These are phyloP conservation scores for Penicillium occitanis DNA, from an alignment of 2,329 filamentous ascomycete species.

Conservation along the genomic window DNA sequence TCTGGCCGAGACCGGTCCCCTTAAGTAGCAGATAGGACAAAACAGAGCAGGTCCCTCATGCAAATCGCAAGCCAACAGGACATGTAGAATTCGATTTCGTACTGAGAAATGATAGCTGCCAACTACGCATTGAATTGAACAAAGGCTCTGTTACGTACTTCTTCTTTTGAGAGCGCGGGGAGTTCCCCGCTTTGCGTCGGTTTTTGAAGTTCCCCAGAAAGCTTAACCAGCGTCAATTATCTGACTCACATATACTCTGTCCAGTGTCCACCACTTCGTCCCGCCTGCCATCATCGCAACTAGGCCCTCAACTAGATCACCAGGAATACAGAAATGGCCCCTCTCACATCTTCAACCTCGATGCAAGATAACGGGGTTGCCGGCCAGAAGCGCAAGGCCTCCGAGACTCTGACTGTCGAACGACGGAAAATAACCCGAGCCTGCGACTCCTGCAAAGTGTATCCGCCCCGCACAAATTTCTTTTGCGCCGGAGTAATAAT, in stretches of 20 bases:
- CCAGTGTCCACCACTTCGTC: neutral
- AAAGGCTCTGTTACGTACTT: too few relatives aligned
- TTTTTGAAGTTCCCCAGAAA: slow-evolving; percentile 6
- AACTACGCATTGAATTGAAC: too few relatives aligned
- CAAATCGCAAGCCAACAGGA: too few relatives aligned
- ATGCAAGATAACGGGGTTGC: neutral
- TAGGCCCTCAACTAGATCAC: neutral
- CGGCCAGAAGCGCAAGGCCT: slow-evolving; percentile 35
- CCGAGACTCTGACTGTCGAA: slow-evolving; percentile 24
- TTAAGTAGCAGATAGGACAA: neutral
- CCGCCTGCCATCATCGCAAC: neutral
- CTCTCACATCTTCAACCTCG: neutral
- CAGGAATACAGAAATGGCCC: neutral
- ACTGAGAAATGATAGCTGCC: neutral
- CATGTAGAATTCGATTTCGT: neutral
- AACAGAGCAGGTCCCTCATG: neutral
- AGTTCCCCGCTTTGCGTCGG: slow-evolving; percentile 3
- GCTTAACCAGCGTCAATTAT: neutral
- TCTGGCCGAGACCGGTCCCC: neutral
- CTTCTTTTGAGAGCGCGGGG: neutral
- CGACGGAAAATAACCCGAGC: slow-evolving; percentile 42
- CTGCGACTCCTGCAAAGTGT: slow-evolving; percentile 40
- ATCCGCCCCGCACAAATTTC: slow-evolving; percentile 13
- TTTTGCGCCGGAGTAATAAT: neutral
- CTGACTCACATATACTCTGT: neutral